phyloP scores from a whole-genome alignment of 768 basidiomycete species.

The Rhizopogon vesiculosus region DNA sequence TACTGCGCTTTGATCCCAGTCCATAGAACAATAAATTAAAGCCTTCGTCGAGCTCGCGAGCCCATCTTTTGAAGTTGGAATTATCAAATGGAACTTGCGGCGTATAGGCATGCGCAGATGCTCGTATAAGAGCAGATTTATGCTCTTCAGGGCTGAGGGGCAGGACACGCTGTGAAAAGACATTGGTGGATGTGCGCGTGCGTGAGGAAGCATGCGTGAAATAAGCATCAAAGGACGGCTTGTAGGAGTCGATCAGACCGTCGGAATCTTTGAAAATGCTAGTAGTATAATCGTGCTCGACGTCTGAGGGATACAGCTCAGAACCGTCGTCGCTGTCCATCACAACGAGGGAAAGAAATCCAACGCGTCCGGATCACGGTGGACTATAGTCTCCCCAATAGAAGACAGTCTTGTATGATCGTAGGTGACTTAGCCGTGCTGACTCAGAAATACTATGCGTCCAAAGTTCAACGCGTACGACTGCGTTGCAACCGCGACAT shows the following conservation, averaged over 20 bases:
- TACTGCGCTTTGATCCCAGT: slow-evolving; percentile 76
- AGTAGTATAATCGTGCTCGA: slow-evolving; percentile 12
- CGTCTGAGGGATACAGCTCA: slow-evolving; percentile 24
- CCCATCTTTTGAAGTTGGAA: slow-evolving; percentile 52
- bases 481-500: too few species aligned
- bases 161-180: slow-evolving; percentile 72
- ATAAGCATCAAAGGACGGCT: slow-evolving; percentile 82
- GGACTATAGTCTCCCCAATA: too few species aligned
- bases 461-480: too few species aligned
- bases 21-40: slow-evolving; percentile 91
- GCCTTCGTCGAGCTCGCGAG: slow-evolving; percentile 70
- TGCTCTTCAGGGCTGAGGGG: slow-evolving; percentile 70
- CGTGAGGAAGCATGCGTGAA: slow-evolving; percentile 62
- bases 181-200: slow-evolving; percentile 69
- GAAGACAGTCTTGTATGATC: too few species aligned
- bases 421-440: too few species aligned
- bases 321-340: slow-evolving; percentile 23
- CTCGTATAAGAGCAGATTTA: slow-evolving; percentile 22
- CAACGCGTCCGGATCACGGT: too few species aligned
- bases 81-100: slow-evolving; percentile 6
- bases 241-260: slow-evolving; percentile 8
- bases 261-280: slow-evolving; percentile 3
- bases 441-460: too few species aligned
- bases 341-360: not conserved
- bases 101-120: slow-evolving; percentile 9